A percentile compares a stretch with the other conserved stretches of the same genome.
Evolutionary conservation across 192 early-diverging fungal species (phyloP).

Genomic region (Rhizophagus sp.): DNA sequence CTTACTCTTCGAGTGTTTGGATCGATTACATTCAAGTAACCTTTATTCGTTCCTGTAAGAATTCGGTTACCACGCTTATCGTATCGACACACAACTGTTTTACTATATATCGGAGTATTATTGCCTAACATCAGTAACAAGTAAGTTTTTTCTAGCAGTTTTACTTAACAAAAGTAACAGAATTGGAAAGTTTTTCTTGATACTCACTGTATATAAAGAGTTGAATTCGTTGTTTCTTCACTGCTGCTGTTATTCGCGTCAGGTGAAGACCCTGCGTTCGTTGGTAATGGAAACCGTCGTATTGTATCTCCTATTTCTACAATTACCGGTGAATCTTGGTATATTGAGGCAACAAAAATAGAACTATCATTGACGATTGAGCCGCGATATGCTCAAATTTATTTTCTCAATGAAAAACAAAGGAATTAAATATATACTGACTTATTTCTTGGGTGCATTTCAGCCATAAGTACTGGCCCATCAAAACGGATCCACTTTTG

Average conservation of each 20-base stretch:
- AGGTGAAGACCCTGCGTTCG: not conserved
- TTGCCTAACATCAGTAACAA: conserved; percentile 50
- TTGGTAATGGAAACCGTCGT: conserved; percentile 31
- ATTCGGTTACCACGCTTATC: conserved; percentile 53
- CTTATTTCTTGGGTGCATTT: conserved; percentile 81
- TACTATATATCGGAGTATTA: conserved; percentile 37
- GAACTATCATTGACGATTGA: conserved; percentile 35
- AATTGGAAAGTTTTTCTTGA: not conserved
- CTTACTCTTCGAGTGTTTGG: conserved; percentile 51
- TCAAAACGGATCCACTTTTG: conserved; percentile 64
- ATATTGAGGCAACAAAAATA: conserved; percentile 53
- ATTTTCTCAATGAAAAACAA: conserved; percentile 37
- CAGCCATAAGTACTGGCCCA: conserved; percentile 68
- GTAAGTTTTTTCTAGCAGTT: not conserved
- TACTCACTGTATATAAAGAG: not conserved
- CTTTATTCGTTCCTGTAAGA: conserved; percentile 69
- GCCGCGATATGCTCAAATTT: not conserved
- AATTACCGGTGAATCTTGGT: conserved; percentile 47
- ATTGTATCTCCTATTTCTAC: conserved; percentile 47
- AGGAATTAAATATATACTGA: conserved; percentile 48
- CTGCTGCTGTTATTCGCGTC: not conserved
- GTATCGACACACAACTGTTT: conserved; percentile 38
- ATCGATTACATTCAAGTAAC: conserved; percentile 63
- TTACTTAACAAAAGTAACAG: conserved; percentile 36
- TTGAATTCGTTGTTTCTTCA: not conserved